These are phyloP conservation scores for Asterella californica DNA, from an alignment of 225 moss, liverwort and hornwort species.

Conservation along the genomic window DNA sequence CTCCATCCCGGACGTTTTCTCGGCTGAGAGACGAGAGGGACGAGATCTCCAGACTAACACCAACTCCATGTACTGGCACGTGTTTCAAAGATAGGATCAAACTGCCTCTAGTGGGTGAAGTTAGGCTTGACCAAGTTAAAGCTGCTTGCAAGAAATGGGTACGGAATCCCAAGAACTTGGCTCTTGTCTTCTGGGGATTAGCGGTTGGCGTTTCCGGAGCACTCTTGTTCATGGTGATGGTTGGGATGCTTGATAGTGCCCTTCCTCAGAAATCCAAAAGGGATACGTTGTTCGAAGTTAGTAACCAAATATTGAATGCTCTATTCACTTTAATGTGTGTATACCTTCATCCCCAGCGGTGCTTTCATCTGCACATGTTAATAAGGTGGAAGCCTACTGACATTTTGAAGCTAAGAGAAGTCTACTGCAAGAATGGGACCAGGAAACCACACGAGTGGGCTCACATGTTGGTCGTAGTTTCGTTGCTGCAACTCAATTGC, in stretches of 20 bases:
- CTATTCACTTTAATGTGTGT: slow-evolving; percentile 88
- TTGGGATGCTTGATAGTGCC: slow-evolving; percentile 75
- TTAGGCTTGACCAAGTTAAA: slow-evolving; percentile 45
- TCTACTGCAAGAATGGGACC: slow-evolving; percentile 72
- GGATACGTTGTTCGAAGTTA: slow-evolving; percentile 80
- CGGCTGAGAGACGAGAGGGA: slow-evolving; percentile 67
- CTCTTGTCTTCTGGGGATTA: slow-evolving; percentile 62
- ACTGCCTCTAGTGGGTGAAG: slow-evolving; percentile 69
- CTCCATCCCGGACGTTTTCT: slow-evolving; percentile 56
- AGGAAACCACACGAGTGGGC: slow-evolving; percentile 91
- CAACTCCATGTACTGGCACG: slow-evolving; percentile 41
- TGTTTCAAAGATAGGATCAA: slow-evolving; percentile 54
- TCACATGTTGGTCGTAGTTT: slow-evolving; percentile 77
- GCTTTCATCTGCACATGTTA: slow-evolving; percentile 59
- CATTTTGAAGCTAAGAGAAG: slow-evolving; percentile 58
- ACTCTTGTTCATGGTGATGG: slow-evolving; percentile 96
- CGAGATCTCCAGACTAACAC: slow-evolving; percentile 61
- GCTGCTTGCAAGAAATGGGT: slow-evolving; percentile 51
- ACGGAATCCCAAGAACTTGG: slow-evolving; percentile 74
- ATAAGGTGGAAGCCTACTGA: slow-evolving; percentile 59
- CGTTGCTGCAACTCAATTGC: slow-evolving; percentile 80
- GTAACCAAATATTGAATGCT: slow-evolving; percentile 87
- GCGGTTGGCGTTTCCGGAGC: slow-evolving; percentile 79
- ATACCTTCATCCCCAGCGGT: slow-evolving; percentile 70
- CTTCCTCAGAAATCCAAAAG: slow-evolving; percentile 57